Base-by-base conservation (phyloP, 192 early-diverging fungal genomes). In the Dimargaris cristalligena region DNA sequence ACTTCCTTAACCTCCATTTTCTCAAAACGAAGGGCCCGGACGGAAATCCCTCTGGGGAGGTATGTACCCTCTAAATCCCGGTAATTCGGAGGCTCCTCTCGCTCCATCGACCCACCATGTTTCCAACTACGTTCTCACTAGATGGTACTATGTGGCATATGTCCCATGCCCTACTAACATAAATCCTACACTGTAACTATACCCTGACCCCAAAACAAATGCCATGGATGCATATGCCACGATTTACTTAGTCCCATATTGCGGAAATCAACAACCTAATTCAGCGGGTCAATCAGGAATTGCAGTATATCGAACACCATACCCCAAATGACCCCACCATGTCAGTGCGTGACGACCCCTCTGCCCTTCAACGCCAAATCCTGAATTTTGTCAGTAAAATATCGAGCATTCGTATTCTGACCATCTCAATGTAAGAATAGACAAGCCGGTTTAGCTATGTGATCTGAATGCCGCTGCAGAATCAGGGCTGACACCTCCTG, bases 1-100 rank as follows among this genome's bases (percentile, higher is more conserved):
- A 56, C 23, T 56, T 33, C 34, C 32, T 56, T 11, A 56, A 56
- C 29, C 54, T 56, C 13, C 54, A 34, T 1, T 56, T 56, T 34
- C 32, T 56, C 28, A 20, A 29, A 29, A n/a, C 31, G 16, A 48
- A 25, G 22, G 6, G 13, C 4, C 4, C 6, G 6, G 4, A 4
- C 13, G 47, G 47, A 4, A 14, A 25, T 4, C 18, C 18, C 30
- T 20, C 54, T 11, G 20, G 31, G 31, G 16, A 14, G 16, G 29
- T 29, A 20, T 13, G 28, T 29, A 18, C 51, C 2, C 16, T 29
- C n/a, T 25, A 47, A 6, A 47, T 18, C 46, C 1, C n/a, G n/a
- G 25, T 47, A 47, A 47, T 22, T 47, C 46, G 1, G 46, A 47
- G 3, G 25, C 46, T 47, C n/a, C 46, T 47, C 46, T 22, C 46